Base-by-base conservation (phyloP, 345 rosid species). In the Erucastrum elatum region DNA sequence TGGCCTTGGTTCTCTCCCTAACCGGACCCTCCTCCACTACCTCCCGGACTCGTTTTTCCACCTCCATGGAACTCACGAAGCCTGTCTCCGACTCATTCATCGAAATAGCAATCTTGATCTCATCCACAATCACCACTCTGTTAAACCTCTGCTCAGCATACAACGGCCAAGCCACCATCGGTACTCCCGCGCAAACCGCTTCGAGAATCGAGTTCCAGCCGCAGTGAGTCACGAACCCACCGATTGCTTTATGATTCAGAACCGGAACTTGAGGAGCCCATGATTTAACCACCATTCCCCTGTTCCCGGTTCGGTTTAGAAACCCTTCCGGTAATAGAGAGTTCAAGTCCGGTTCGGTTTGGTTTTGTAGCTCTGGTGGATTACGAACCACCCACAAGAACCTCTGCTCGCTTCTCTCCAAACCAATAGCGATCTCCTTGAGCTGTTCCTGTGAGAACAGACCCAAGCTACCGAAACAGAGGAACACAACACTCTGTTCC, bases 131-230 rank as follows among this genome's bases (percentile, higher is more conserved):
- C 35, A 85, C 0, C 63, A 80, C 75, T 73, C 75, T 83, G 30
- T 86, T 86, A 31, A 65, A 78, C 66, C 82, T 76, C 33, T 87
- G 90, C 68, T 86, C 88, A 30, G 88, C 88, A 29, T 84, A 87
- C 6, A 87, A 81, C 2, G 91, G 88, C 85, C 91, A 87, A 0
- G 85, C 84, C 21, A 82, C 74, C 88, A 88, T 85, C 6, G 90
- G 91, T 26, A 87, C 78, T 0, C 94, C 93, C 0, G 87, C 87
- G 4, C 82, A 73, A 33, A 89, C 77, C 0, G 90, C 80, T 76
- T 89, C 97, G 0, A 92, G 87, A 17, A 84, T 72, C 1, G 93
- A 88, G 71, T 89, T 92, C 95, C 91, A 92, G 2, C 97, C 93
- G 26, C 93, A 85, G 72, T 90, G 95, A 63, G 87, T 90, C 35